Evolutionary conservation across 1,284 basidiomycete genomes (phyloP), one percentile per base, ranked within the genome.

Genomic region (Irpex rosettiformis): DNA sequence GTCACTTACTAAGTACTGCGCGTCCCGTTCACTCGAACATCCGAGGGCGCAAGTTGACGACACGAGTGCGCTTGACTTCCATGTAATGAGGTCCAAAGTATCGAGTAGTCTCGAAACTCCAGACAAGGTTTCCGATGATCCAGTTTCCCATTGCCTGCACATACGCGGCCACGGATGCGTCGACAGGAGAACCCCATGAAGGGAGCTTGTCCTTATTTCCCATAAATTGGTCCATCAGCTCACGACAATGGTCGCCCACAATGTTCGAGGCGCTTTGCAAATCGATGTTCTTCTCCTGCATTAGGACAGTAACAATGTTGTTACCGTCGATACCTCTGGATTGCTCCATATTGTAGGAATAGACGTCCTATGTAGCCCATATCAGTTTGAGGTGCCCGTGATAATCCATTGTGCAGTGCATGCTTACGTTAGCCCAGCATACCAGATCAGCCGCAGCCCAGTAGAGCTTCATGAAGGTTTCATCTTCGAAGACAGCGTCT

Each of bases 301-400:
- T 76, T 40, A 77, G 63, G 21, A 77, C 73, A 4, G 74, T 75
- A 51, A 79, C 66, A 62, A 75, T 71, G 64, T 79, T 79, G 66
- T 75, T 75, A 37, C 71, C 72, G 29, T 66, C 68, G 40, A 72
- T 65, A 4, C 77, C 75, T 45, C 68, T 66, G 2, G 71, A 70
- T 48, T 75, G 72, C 60, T 78, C 77, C 67, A 73, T 73, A 58
- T 74, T 72, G 62, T 77, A 79, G 7, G 77, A 78, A 64, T 77
- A 78, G 13, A 77, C 65, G 61, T 78, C 77, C 76, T 78, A n/a
- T n/a, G 57, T 3, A n/a, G 10, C 21, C 10, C 33, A 37, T 8
- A 29, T 40, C 28, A 52, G 24, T 25, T 18, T 30, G 21, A 40
- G 22, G 42, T 43, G 11, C 57, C 48, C 43, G 16, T 28, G 6